Base-by-base conservation (phyloP, 1,284 basidiomycete genomes). In the Trichosporon ovoides region DNA sequence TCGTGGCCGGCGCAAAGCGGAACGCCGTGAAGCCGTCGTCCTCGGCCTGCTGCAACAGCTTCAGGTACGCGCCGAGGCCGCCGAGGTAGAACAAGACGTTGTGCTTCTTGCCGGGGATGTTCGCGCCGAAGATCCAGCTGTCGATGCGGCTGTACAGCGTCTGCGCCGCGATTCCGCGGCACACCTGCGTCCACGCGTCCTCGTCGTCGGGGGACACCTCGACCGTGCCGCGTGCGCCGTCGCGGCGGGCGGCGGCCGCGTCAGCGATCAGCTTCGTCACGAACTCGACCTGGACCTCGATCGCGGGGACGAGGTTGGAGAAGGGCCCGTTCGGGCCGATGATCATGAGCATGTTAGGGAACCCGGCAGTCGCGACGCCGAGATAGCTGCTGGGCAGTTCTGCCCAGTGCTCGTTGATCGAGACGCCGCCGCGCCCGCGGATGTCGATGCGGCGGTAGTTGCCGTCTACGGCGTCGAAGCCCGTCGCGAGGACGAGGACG, bases 341-440 rank as follows among this genome's bases (percentile, higher is more conserved):
- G 49, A 61, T 35, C 55, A 57, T 61, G 38, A 61, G 52, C 34
- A 58, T 33, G 59, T 61, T 61, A 1, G 59, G 59, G 28, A 61
- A 55, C 7, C 49, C 48, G 0, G 52, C 19, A 1, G 59, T 61
- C 33, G 49, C 56, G 28, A 61, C 11, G 31, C 59, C 59, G 37
- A 61, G 52, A 46, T 54, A 60, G 22, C 36, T 37, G 3, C 34
- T 52, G 11, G 59, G 56, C 31, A 38, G 28, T 31, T 52, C 49
- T 4, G 28, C 28, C 56, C 59, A 61, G 53, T 52, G 52, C 28
- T 53, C 38, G 24, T 61, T 54, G 53, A 61, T 53, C 1, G 37
- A 43, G 2, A 28, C 22, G 33, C 56, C 49, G 20, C 18, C 24
- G 35, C 56, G 53, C 0, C 59, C 59, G 34, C 55, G 48, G 14